Base-by-base conservation (phyloP, 2,329 filamentous ascomycete genomes). In the Xylaria sp. region DNA sequence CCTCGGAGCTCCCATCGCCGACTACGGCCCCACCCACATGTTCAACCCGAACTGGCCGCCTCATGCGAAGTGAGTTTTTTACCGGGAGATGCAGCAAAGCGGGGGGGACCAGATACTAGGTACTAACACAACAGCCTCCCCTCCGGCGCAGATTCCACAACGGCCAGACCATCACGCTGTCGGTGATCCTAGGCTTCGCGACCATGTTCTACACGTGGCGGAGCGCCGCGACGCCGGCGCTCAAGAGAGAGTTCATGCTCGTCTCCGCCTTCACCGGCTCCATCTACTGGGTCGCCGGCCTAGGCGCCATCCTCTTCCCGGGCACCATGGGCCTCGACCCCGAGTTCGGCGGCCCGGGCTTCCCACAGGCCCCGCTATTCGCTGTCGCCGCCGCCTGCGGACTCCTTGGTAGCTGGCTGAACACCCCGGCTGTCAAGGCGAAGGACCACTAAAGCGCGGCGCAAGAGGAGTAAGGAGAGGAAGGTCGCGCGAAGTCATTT, bases 41-140 rank as follows among this genome's bases (percentile, higher is more conserved):
- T 75, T 74, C 66, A 81, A 80, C 62, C 76, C 78, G 5, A 73
- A 75, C 40, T 80, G 78, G 78, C 74, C 78, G n/a, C 79, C 78
- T 2, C 79, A 80, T 58, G 79, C 79, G 5, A 80, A 79, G 78
- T 80, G 57, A 59, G 73, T 69, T 48, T 23, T 29, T 47, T n/a
- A n/a, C n/a, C n/a, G n/a, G n/a, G n/a, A n/a, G n/a, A n/a, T n/a
- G 29, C 6, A 11, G 6, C 29, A 33, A 33, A 33, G 29, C 6
- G 29, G 29, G 29, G 29, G 29, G 29, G 1, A n/a, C 7, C 11
- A n/a, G 25, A 21, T 23, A 21, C 5, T 8, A 10, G n/a, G 11
- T n/a, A 44, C 41, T 37, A 27, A 54, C 25, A n/a, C 15, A 13
- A 53, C 40, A 19, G n/a, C 17, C 9, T 25, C 5, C 10, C 21